A percentile compares a stretch with the other conserved stretches of the same genome.
Evolutionary conservation across 345 rosid species (phyloP).

Genomic region (Lepidium aucheri): DNA sequence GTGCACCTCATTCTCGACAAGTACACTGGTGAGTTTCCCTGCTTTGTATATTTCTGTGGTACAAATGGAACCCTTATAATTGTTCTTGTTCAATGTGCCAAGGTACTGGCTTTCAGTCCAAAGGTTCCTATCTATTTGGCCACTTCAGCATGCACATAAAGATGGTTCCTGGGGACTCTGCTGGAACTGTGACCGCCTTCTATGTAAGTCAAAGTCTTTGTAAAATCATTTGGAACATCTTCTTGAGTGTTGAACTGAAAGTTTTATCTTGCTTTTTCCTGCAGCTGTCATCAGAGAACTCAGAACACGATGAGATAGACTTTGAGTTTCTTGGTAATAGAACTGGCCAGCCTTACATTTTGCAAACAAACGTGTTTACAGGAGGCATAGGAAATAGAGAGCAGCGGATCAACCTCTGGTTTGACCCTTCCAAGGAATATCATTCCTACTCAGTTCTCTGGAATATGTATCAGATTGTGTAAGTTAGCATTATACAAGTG

Average conservation of each 20-base stretch:
- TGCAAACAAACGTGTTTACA: conserved; percentile 76
- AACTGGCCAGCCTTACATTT: conserved; percentile 69
- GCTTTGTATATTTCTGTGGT: neutral
- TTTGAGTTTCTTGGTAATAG: conserved; percentile 91
- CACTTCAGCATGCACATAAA: conserved; percentile 81
- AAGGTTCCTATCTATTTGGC: conserved; percentile 73
- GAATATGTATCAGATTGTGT: conserved; percentile 70
- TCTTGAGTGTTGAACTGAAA: neutral
- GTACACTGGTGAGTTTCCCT: conserved; percentile 49
- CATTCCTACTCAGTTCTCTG: conserved; percentile 71
- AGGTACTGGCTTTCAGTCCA: conserved; percentile 92
- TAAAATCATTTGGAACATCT: neutral
- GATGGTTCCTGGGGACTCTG: conserved; percentile 74
- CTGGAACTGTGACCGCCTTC: conserved; percentile 83
- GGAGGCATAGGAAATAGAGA: conserved; percentile 82
- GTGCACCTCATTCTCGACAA: conserved; percentile 68
- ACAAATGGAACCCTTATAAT: neutral
- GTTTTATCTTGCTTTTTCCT: neutral
- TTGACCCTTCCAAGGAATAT: conserved; percentile 56
- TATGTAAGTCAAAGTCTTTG: conserved; percentile 37
- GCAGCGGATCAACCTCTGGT: conserved; percentile 77
- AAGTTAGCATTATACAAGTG: conserved; percentile 21
- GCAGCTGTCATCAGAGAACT: conserved; percentile 76
- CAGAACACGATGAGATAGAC: conserved; percentile 88
- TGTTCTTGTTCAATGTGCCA: neutral